Conservation (phyloP, 2,329 filamentous ascomycete species). For the Colletotrichum eremochloae region DNA sequence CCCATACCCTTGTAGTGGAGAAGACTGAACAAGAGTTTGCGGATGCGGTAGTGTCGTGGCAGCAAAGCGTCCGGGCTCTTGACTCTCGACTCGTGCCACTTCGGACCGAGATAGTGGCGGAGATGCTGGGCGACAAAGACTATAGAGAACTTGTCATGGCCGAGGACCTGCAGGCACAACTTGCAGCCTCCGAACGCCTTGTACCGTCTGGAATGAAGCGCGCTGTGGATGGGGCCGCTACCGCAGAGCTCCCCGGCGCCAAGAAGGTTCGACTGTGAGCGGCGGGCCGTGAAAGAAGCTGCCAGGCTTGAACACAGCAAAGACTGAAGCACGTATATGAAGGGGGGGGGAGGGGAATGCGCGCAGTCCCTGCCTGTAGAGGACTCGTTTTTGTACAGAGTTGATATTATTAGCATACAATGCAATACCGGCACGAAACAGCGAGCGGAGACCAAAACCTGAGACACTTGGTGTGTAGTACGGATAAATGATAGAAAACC, state of each 20-base stretch:
- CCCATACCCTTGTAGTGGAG: neutral
- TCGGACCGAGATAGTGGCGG: neutral
- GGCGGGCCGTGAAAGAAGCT: neutral
- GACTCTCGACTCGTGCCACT: neutral
- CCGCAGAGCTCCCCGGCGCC: neutral
- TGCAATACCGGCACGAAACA: neutral
- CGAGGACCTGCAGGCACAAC: neutral
- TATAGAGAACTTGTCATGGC: constrained; percentile 12
- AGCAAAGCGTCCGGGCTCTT: neutral
- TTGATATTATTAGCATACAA: neutral
- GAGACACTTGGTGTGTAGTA: constrained; percentile 10
- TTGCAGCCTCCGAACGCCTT: neutral
- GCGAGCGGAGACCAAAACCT: constrained; percentile 1
- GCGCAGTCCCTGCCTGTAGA: neutral
- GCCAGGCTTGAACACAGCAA: neutral
- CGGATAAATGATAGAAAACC: neutral
- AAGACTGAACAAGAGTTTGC: constrained; percentile 11
- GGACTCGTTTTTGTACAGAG: neutral
- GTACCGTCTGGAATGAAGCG: constrained; percentile 3
- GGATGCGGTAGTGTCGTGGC: constrained; percentile 4
- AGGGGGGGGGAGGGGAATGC: neutral
- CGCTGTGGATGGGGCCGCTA: neutral
- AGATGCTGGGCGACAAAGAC: neutral
- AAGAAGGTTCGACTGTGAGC: neutral
- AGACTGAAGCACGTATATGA: neutral